phyloP scores from a whole-genome alignment of 257 asterid species.

The Apocynum venetum region DNA sequence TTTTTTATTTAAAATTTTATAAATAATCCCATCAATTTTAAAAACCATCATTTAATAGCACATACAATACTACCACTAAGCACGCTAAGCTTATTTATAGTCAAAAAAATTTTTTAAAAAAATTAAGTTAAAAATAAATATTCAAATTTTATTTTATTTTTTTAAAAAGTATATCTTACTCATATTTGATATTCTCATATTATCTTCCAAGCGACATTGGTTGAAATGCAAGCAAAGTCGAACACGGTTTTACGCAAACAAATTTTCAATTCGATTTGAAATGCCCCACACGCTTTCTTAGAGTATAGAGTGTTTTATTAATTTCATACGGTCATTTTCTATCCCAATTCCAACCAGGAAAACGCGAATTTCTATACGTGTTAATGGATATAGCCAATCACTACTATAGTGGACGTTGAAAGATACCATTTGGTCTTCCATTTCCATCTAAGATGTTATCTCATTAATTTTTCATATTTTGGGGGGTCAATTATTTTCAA shows the following conservation, averaged over 20 bases:
- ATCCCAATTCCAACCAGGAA: too few species aligned
- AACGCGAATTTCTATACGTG: neutral
- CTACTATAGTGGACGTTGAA: neutral
- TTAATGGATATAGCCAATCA: neutral
- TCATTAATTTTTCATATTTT: neutral
- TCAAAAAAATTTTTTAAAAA: too few species aligned
- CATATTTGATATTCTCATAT: too few species aligned
- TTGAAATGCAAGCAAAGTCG: too few species aligned
- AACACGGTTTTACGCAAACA: constrained; percentile 11
- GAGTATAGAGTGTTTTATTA: neutral
- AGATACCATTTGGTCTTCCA: neutral
- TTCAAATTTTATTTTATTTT: too few species aligned
- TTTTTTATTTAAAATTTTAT: too few species aligned
- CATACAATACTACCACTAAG: too few species aligned
- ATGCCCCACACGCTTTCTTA: constrained; percentile 21
- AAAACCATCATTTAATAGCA: too few species aligned
- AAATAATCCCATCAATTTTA: too few species aligned
- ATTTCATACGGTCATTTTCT: neutral
- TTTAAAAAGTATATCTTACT: too few species aligned
- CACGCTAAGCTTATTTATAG: too few species aligned
- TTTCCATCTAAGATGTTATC: neutral
- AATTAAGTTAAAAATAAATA: too few species aligned
- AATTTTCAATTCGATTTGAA: neutral
- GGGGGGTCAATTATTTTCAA: neutral
- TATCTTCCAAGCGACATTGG: neutral